Percentiles rank a stretch among this genome's conserved stretches.
phyloP scores from a whole-genome alignment of 225 moss, liverwort and hornwort species.

The Climacium dendroides region DNA sequence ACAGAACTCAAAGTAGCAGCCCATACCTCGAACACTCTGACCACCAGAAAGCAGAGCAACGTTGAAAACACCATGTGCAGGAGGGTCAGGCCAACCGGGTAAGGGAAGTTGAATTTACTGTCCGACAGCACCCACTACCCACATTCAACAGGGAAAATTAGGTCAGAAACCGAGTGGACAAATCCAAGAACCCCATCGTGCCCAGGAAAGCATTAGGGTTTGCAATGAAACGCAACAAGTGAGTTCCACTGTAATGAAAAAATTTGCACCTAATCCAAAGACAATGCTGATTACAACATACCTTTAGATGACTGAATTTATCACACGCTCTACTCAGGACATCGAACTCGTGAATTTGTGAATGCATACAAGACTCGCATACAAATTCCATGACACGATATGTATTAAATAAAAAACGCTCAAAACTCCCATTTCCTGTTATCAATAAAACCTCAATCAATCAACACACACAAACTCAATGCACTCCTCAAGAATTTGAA shows the following conservation, averaged over 20 bases:
- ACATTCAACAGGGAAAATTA: not conserved
- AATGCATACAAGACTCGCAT: not conserved
- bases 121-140: constrained; percentile 47
- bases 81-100: constrained; percentile 49
- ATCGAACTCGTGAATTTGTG: not conserved
- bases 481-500: not conserved
- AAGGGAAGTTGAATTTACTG: constrained; percentile 45
- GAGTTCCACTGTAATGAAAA: not conserved
- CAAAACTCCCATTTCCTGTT: not conserved
- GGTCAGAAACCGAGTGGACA: not conserved
- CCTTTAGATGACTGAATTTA: not conserved
- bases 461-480: not conserved
- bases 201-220: not conserved
- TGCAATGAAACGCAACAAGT: not conserved
- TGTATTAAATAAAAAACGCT: not conserved
- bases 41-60: constrained; percentile 45
- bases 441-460: not conserved
- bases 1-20: not conserved
- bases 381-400: not conserved
- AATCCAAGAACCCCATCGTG: not conserved
- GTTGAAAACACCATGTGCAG: constrained; percentile 60
- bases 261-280: not conserved
- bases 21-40: constrained; percentile 50
- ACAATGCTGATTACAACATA: not conserved
- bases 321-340: not conserved